Base-by-base conservation (phyloP, 2,329 filamentous ascomycete species). In the Cryphonectria radicalis region DNA sequence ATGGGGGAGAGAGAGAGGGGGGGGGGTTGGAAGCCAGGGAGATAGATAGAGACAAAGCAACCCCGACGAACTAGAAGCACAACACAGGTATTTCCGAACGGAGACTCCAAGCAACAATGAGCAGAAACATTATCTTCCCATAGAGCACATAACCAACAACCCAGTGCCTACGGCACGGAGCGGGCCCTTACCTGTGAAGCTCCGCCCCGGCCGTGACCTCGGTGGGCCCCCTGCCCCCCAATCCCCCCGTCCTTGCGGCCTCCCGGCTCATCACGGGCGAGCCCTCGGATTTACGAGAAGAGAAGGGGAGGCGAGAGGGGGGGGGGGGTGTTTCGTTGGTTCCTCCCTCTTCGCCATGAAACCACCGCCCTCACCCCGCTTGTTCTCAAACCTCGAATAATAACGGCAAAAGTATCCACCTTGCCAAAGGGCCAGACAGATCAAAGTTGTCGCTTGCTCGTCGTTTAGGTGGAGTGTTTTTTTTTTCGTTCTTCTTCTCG, bases 91-190 rank as follows among this genome's bases (percentile, higher is more conserved):
- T 19, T 0, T 1, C 25, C 55, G 55, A 13, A 28, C 28, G 55
- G 28, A 59, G 25, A 28, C 14, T 19, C 6, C 13, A 17, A 32
- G 1, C 6, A 7, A 32, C 13, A 32, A 10, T 50, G 46, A 50
- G 22, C 7, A 32, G 25, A 35, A 57, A 57, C 25, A 6, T 32
- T 57, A 2, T 57, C 3, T 50, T n/a, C 8, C 10, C 5, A 17
- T 11, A 17, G 22, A 28, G 28, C 25, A 57, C 11, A 28, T 7
- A 32, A 19, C 46, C 19, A 6, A 25, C 4, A 5, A 25, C 25
- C 53, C 55, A 59, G 55, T 35, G 55, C 28, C 55, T 5, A 40
- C 59, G 59, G 59, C 59, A 62, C 59, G 59, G 35, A 62, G 59
- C 59, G 59, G 32, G 22, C 32, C 59, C 32, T 28, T 28, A 14